Percentiles rank a stretch among this genome's conserved stretches.
Evolutionary conservation across 352 stramenopile genomes (phyloP).

Genomic region (Globisporangium camurandrum): DNA sequence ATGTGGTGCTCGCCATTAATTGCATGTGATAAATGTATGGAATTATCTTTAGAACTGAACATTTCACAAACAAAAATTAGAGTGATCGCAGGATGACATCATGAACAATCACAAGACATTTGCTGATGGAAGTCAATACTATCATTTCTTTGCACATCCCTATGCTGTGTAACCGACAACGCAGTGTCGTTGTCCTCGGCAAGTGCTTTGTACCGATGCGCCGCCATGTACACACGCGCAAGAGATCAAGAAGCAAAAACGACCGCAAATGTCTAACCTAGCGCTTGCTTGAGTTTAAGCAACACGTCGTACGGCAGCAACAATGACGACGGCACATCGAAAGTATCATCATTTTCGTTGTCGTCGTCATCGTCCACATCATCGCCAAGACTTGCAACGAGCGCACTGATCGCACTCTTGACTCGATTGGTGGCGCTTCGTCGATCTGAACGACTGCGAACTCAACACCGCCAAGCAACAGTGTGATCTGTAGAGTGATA

Average conservation of each 20-base stretch:
- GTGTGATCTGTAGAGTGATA: slow-evolving; percentile 42
- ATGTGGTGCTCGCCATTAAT: too few relatives aligned
- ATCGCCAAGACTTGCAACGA: slow-evolving; percentile 35
- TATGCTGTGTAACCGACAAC: too few relatives aligned
- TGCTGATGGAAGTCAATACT: too few relatives aligned
- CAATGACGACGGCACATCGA: too few relatives aligned
- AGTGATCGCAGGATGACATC: too few relatives aligned
- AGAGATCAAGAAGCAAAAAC: slow-evolving; percentile 64
- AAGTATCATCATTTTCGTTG: too few relatives aligned
- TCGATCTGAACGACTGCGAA: slow-evolving; percentile 59
- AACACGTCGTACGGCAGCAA: slow-evolving; percentile 64
- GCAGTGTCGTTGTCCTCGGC: slow-evolving; percentile 21
- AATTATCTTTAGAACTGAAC: too few relatives aligned
- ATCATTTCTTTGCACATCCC: too few relatives aligned
- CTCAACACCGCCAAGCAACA: slow-evolving; percentile 81
- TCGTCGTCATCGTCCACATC: not conserved
- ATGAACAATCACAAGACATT: too few relatives aligned
- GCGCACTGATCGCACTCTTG: slow-evolving; percentile 55
- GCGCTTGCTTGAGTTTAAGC: slow-evolving; percentile 64
- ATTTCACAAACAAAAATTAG: too few relatives aligned
- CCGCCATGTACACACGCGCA: slow-evolving; percentile 61
- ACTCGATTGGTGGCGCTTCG: slow-evolving; percentile 50
- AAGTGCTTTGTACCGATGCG: slow-evolving; percentile 53
- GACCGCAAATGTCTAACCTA: slow-evolving; percentile 63
- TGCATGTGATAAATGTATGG: too few relatives aligned